phyloP scores from a whole-genome alignment of 2,329 filamentous ascomycete genomes.

The Cordyceps militaris region DNA sequence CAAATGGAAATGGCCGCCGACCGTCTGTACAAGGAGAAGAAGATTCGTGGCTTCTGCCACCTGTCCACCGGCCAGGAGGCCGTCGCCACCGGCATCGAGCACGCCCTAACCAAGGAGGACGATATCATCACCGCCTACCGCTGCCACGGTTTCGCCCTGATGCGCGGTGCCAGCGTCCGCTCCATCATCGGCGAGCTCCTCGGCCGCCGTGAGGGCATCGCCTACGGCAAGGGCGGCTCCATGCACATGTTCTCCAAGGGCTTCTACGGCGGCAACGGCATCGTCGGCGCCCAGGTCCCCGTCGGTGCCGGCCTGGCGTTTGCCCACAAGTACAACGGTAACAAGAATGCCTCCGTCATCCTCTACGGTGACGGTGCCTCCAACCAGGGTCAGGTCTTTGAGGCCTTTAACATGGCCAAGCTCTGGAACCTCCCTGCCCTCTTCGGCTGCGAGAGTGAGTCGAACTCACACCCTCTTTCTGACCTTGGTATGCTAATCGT shows the following conservation, averaged over 20 bases:
- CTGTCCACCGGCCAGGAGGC: conserved; percentile 97
- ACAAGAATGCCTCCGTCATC: conserved; percentile 79
- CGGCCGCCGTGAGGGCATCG: conserved; percentile 90
- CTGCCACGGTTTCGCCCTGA: conserved; percentile 96
- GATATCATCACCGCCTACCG: conserved; percentile 97
- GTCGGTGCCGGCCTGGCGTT: conserved; percentile 95
- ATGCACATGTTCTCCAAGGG: conserved; percentile 99
- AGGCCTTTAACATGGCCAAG: conserved; percentile 99
- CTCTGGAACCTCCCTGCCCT: conserved; percentile 94
- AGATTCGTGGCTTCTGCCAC: conserved; percentile 99
- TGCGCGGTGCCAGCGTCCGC: conserved; percentile 86
- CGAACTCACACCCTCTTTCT: background rate
- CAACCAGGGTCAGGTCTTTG: conserved; percentile 99
- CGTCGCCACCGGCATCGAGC: conserved; percentile 93
- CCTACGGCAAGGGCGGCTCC: conserved; percentile 97
- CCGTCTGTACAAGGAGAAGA: conserved; percentile 99
- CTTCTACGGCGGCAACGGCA: conserved; percentile 98
- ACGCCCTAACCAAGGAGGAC: conserved; percentile 85
- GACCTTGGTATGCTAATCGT: conserved; percentile 12
- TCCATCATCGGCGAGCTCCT: conserved; percentile 95
- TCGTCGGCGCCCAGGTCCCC: conserved; percentile 96
- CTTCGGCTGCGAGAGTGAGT: conserved; percentile 96
- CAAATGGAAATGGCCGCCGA: conserved; percentile 99
- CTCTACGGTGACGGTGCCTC: conserved; percentile 97
- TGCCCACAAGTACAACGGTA: conserved; percentile 86